Conservation (phyloP, 805 yeast species). For the Saccharomyces kudriavzevii region DNA sequence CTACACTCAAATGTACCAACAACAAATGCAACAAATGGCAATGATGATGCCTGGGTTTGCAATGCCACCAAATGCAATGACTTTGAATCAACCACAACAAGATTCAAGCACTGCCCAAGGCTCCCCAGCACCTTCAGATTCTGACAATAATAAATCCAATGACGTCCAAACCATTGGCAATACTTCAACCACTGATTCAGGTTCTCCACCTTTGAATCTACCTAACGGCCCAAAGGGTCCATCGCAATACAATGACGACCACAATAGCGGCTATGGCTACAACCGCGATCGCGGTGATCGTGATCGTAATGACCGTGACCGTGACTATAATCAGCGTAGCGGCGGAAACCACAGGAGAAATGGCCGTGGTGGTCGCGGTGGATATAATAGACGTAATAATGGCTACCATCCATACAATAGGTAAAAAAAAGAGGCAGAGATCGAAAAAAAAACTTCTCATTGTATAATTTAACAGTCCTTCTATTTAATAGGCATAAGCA, state of each 20-base stretch:
- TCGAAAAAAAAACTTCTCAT: background rate
- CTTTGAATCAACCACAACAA: slow-evolving; percentile 3
- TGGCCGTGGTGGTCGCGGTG: slow-evolving; percentile 5
- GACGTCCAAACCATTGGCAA: slow-evolving; percentile 23
- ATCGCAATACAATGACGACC: slow-evolving; percentile 8
- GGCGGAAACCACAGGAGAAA: slow-evolving; percentile 1
- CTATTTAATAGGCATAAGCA: background rate
- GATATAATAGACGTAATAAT: slow-evolving; percentile 15
- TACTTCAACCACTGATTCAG: slow-evolving; percentile 20
- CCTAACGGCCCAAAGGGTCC: slow-evolving; percentile 47
- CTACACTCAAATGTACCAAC: slow-evolving; percentile 31
- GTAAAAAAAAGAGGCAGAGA: slow-evolving; percentile 3
- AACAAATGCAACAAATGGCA: slow-evolving; percentile 33
- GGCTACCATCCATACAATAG: slow-evolving; percentile 31
- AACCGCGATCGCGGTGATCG: slow-evolving; percentile 13
- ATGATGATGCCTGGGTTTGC: slow-evolving; percentile 28
- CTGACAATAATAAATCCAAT: slow-evolving; percentile 16
- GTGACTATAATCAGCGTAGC: slow-evolving; percentile 13
- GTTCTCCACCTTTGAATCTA: slow-evolving; percentile 31
- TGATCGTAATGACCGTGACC: slow-evolving; percentile 23
- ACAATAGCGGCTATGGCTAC: slow-evolving; percentile 2
- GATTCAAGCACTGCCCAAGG: slow-evolving; percentile 10
- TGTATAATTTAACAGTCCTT: background rate
- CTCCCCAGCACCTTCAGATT: slow-evolving; percentile 9
- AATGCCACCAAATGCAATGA: slow-evolving; percentile 15